These are phyloP conservation scores for Noccaea bulbosa DNA, from an alignment of 345 rosid species.

Conservation along the genomic window DNA sequence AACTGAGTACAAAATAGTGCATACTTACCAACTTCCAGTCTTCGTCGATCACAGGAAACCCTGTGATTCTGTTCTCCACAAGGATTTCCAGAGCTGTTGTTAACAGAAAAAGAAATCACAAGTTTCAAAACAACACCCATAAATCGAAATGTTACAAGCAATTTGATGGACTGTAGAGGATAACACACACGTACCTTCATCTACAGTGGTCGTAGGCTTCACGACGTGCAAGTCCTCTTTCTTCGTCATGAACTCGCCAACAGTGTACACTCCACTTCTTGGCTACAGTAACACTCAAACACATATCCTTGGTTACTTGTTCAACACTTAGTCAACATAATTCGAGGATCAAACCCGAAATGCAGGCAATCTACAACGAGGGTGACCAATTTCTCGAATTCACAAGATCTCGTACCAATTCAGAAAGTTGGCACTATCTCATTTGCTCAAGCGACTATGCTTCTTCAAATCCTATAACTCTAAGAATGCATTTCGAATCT, in stretches of 20 bases:
- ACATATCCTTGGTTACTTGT: constrained; percentile 6
- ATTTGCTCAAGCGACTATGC: constrained; percentile 1
- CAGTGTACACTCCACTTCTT: constrained; percentile 62
- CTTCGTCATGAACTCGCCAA: constrained; percentile 88
- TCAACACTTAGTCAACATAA: background rate
- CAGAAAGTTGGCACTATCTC: background rate
- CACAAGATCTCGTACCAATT: background rate
- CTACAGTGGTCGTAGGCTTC: constrained; percentile 79
- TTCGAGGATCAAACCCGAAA: constrained; percentile 1
- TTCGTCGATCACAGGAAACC: constrained; percentile 89
- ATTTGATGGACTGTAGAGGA: constrained; percentile 3
- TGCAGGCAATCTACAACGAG: background rate
- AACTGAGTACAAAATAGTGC: constrained; percentile 15
- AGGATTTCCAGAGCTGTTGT: constrained; percentile 68
- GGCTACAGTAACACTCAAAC: constrained; percentile 50
- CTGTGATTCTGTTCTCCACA: constrained; percentile 78
- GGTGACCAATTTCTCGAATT: background rate
- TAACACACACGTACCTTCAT: constrained; percentile 60
- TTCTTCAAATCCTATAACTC: constrained; percentile 1
- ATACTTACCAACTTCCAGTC: constrained; percentile 75
- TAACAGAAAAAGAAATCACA: background rate
- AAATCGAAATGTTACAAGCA: background rate
- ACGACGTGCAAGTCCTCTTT: constrained; percentile 75
- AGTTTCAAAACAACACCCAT: background rate
- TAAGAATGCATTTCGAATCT: background rate